Conservation (phyloP, 257 asterid genomes). For the Rubia yunnanensis region DNA sequence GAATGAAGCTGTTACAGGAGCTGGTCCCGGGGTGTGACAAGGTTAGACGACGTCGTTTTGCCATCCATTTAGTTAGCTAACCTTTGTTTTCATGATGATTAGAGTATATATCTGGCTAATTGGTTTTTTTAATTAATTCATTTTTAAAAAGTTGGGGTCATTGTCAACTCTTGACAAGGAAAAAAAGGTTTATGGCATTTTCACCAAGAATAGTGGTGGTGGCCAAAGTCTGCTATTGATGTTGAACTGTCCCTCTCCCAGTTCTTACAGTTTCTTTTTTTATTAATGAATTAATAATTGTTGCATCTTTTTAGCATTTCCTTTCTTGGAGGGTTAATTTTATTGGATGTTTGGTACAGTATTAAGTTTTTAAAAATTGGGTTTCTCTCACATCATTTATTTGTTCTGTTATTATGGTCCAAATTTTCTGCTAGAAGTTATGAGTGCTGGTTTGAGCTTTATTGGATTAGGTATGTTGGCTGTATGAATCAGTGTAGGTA, state of each 20-base stretch:
- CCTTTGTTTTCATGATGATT: slow-evolving; percentile 16
- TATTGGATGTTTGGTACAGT: slow-evolving; percentile 16
- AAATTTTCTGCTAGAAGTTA: slow-evolving; percentile 1
- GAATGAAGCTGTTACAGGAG: slow-evolving; percentile 91
- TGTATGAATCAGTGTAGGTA: not conserved
- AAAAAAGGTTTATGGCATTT: slow-evolving; percentile 43
- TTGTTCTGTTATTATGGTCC: not conserved
- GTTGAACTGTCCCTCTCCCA: slow-evolving; percentile 46
- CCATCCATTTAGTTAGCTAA: not conserved
- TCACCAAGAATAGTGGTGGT: slow-evolving; percentile 42
- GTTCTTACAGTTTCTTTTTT: slow-evolving; percentile 29
- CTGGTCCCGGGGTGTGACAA: slow-evolving; percentile 99
- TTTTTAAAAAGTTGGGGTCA: slow-evolving; percentile 22
- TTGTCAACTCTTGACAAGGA: slow-evolving; percentile 41
- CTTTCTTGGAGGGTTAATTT: slow-evolving; percentile 29
- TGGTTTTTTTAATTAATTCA: slow-evolving; percentile 10
- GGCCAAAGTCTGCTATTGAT: slow-evolving; percentile 17
- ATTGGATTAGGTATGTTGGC: slow-evolving; percentile 1
- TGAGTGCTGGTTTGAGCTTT: slow-evolving; percentile 5
- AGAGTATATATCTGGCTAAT: slow-evolving; percentile 10
- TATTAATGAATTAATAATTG: not conserved
- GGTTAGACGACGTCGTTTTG: slow-evolving; percentile 49
- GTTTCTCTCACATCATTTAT: slow-evolving; percentile 7
- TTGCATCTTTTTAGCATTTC: slow-evolving; percentile 27
- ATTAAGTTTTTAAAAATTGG: not conserved